These are phyloP conservation scores for Phytophthora fragariae DNA, from an alignment of 352 stramenopile species.

Conservation along the genomic window DNA sequence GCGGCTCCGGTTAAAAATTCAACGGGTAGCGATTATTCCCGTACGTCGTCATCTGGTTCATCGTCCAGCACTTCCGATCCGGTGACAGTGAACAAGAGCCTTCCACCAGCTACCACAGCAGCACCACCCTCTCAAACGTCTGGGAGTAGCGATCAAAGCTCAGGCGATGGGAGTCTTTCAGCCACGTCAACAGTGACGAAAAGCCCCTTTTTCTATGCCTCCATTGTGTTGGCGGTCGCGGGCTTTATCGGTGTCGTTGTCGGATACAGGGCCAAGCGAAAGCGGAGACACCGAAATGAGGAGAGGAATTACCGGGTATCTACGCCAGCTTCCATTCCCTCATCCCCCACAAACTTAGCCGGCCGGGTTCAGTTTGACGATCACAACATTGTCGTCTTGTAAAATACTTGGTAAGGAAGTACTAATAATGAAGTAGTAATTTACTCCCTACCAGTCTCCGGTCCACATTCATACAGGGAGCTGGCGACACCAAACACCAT, in stretches of 20 bases:
- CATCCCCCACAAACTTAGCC: background rate
- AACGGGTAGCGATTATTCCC: background rate
- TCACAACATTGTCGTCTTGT: conserved; percentile 26
- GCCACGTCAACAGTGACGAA: conserved; percentile 30
- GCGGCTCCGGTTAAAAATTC: background rate
- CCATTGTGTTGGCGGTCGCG: conserved; percentile 42
- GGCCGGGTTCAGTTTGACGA: conserved; percentile 7
- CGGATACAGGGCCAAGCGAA: conserved; percentile 40
- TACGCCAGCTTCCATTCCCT: background rate
- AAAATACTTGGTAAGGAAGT: background rate
- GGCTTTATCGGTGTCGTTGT: conserved; percentile 31
- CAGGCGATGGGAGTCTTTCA: conserved; percentile 16
- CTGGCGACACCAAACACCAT: conserved; percentile 1
- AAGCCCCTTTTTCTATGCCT: conserved; percentile 57
- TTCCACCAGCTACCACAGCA: background rate
- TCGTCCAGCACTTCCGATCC: conserved; percentile 2
- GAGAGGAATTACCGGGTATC: conserved; percentile 18
- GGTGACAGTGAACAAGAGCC: conserved; percentile 1
- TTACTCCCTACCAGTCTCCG: background rate
- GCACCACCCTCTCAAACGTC: background rate
- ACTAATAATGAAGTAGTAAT: background rate
- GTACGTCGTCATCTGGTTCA: conserved; percentile 5
- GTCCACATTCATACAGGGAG: background rate
- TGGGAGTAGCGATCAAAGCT: conserved; percentile 7
- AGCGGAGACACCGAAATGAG: conserved; percentile 29